Base-by-base conservation (phyloP, 2,329 filamentous ascomycete genomes). In the Sordariomycetes sp. region DNA sequence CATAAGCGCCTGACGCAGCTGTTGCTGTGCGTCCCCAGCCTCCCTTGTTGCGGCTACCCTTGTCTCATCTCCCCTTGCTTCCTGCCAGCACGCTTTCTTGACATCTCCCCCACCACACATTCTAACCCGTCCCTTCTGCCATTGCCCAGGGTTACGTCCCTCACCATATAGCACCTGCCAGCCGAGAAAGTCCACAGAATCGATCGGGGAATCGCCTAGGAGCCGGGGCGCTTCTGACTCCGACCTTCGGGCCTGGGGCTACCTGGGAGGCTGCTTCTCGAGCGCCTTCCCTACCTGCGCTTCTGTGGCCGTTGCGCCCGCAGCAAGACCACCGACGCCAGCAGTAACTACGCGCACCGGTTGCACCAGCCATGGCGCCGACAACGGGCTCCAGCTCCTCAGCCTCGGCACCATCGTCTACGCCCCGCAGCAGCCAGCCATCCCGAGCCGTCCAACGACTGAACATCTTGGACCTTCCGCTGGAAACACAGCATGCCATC, bases 401-500 rank as follows among this genome's bases (percentile, higher is more conserved):
- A 59, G 43, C 59, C 60, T 48, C 53, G 46, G 16, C 54, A 20
- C 40, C 55, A 32, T 57, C 55, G 14, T 57, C 48, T 10, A n/a
- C 24, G 18, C 22, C 32, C 22, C 18, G 18, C 25, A 24, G 4
- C 18, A 32, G 24, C 8, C 22, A 24, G 22, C 7, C 55, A 22
- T n/a, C 46, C 37, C 24, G 24, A n/a, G 16, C 53, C 20, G 32
- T 22, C 32, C 62, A 59, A 53, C 34, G 28, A 16, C 65, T 70
- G 55, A 64, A 63, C 22, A 72, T 80, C 61, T 66, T 76, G 54
- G 69, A 72, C 60, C 66, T 80, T 34, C 77, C 78, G 8, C 62
- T 68, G 18, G 79, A 81, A 65, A 75, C 77, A 0, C 75, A 79
- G 61, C 72, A 72, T 58, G 75, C 78, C 25, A 78, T 81, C 55